Evolutionary conservation across 2,329 filamentous ascomycete genomes (phyloP).

Genomic region (Penicillium sp.): DNA sequence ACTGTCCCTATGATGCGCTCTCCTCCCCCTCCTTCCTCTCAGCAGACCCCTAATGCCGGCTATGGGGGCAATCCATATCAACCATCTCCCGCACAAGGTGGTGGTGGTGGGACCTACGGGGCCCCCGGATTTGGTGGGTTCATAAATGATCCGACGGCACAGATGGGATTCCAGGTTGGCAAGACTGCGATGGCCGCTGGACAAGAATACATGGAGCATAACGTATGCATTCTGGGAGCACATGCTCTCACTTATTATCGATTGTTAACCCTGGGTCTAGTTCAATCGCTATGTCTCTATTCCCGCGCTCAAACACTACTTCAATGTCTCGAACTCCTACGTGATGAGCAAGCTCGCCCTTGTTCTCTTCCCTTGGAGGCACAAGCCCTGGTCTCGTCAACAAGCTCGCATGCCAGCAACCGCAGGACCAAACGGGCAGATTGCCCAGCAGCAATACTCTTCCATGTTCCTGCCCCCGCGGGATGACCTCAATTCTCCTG

Average conservation of each 20-base stretch:
- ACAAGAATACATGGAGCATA: conserved; percentile 91
- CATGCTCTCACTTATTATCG: background rate
- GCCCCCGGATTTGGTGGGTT: conserved; percentile 73
- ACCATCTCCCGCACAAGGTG: conserved; percentile 40
- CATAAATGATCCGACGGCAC: conserved; percentile 90
- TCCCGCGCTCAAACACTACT: conserved; percentile 93
- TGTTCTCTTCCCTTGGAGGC: conserved; percentile 94
- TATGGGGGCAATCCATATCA: conserved; percentile 48
- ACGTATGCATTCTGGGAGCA: conserved; percentile 56
- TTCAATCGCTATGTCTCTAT: conserved; percentile 83
- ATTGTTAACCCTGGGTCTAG: conserved; percentile 41
- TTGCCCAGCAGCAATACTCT: conserved; percentile 51
- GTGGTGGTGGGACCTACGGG: conserved; percentile 38
- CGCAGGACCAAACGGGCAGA: conserved; percentile 52
- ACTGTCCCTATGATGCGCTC: conserved; percentile 95
- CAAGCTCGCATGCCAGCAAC: conserved; percentile 53
- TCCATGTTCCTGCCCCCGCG: conserved; percentile 75
- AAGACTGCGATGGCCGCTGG: conserved; percentile 87
- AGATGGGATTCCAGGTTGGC: conserved; percentile 90
- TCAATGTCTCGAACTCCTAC: conserved; percentile 97
- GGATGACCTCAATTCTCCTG: conserved; percentile 93
- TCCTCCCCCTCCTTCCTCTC: conserved; percentile 71
- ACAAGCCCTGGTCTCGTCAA: conserved; percentile 94
- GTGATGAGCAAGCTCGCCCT: conserved; percentile 89
- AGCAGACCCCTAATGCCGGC: conserved; percentile 56